Conservation (phyloP, 75 land plant genomes). For the Pinus albicaulis region DNA sequence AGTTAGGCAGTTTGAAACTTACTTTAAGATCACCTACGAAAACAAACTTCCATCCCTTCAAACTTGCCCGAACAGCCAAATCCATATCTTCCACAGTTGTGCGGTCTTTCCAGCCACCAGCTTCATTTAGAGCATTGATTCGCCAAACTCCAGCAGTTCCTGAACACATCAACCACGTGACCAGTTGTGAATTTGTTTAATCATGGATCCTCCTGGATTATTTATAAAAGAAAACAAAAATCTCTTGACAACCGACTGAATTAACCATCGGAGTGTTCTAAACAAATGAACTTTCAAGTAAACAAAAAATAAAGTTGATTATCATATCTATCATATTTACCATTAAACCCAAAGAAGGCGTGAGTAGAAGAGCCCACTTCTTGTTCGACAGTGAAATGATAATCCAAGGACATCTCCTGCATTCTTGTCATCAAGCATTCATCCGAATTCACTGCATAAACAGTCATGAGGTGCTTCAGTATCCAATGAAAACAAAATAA, state of each 20-base stretch:
- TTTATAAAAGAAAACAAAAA: no score
- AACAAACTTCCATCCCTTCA: slow-evolving; percentile 74
- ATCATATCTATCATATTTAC: slow-evolving; percentile 16
- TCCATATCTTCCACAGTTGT: slow-evolving; percentile 94
- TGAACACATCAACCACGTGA: slow-evolving; percentile 8
- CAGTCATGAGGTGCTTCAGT: no score
- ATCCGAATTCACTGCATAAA: slow-evolving; percentile 49
- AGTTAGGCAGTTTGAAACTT: neutral
- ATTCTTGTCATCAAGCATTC: slow-evolving; percentile 50
- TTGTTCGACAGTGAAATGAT: slow-evolving; percentile 46
- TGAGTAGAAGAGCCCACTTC: slow-evolving; percentile 45
- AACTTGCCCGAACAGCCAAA: slow-evolving; percentile 78
- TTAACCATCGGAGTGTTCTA: no score
- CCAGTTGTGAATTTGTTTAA: no score
- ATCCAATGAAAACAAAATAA: no score
- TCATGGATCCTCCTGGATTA: no score
- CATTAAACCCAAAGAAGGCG: slow-evolving; percentile 90
- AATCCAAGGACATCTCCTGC: slow-evolving; percentile 50
- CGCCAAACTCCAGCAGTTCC: slow-evolving; percentile 90
- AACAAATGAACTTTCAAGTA: no score
- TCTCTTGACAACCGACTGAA: no score
- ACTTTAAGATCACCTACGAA: slow-evolving; percentile 44
- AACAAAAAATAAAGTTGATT: no score
- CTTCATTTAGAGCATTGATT: slow-evolving; percentile 60
- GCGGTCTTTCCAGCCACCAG: slow-evolving; percentile 85